A percentile compares a stretch with the other conserved stretches of the same genome.
Conservation (phyloP, 129 eudicot genomes). For the Flaveria trinervia region DNA sequence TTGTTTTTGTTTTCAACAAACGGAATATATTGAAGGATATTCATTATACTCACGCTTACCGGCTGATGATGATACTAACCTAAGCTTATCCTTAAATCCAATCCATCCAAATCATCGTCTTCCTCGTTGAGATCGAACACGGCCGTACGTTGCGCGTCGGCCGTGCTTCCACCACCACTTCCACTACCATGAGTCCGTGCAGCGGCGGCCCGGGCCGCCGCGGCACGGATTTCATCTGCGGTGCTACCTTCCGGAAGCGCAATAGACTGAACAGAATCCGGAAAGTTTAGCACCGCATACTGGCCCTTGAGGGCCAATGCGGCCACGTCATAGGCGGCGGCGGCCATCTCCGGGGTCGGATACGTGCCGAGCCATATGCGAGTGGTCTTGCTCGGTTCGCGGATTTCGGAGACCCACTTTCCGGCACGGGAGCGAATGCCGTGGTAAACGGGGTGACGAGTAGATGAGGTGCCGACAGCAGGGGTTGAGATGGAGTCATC, state of each 20-base stretch:
- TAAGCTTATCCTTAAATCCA: not conserved
- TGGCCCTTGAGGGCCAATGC: constrained; percentile 70
- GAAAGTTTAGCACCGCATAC: constrained; percentile 54
- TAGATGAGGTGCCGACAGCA: constrained; percentile 38
- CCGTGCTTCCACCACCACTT: not conserved
- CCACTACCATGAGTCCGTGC: constrained; percentile 23
- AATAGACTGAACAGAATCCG: constrained; percentile 26
- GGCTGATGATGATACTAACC: not conserved
- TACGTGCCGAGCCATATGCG: constrained; percentile 56
- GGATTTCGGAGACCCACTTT: constrained; percentile 54
- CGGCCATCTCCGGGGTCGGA: constrained; percentile 57
- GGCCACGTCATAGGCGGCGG: constrained; percentile 63
- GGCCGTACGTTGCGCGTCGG: not conserved
- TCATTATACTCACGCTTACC: not conserved
- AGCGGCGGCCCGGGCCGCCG: constrained; percentile 40
- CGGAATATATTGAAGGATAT: not conserved
- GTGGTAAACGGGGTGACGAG: constrained; percentile 44
- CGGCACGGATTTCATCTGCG: constrained; percentile 56
- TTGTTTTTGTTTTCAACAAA: not conserved
- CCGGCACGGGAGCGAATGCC: constrained; percentile 50
- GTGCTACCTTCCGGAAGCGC: constrained; percentile 51
- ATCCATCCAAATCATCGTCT: not conserved
- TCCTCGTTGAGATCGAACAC: not conserved
- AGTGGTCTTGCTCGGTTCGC: constrained; percentile 45
- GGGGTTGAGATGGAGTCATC: constrained; percentile 17